These are phyloP conservation scores for Trypanosomatidae sp. DNA, from an alignment of 208 protist species.

Conservation along the genomic window DNA sequence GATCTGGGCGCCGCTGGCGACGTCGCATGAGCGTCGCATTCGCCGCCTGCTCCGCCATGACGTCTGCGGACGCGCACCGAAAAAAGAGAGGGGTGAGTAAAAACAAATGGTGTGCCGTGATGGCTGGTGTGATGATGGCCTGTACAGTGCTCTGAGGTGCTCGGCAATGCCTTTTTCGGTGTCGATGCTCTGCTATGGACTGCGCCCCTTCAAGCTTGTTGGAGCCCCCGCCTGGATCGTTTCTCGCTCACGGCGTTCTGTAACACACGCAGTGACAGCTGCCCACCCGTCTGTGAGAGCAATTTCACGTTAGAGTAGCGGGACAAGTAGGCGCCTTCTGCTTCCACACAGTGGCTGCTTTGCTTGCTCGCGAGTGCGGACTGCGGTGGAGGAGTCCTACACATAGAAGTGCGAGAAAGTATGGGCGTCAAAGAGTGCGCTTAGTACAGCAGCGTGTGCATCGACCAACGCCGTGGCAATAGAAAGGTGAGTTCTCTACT, in stretches of 20 bases:
- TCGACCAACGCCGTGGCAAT: neutral
- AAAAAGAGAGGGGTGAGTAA: constrained; percentile 6
- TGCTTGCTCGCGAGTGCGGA: neutral
- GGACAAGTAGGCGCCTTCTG: neutral
- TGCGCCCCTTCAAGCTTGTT: neutral
- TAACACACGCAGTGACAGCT: neutral
- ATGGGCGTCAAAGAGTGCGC: neutral
- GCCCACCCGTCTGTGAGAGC: neutral
- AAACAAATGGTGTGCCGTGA: constrained; percentile 11
- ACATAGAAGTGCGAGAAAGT: neutral
- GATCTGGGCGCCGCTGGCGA: constrained; percentile 41
- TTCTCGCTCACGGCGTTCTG: neutral
- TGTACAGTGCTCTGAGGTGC: neutral
- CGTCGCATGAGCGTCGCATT: constrained; percentile 32
- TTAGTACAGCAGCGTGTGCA: neutral
- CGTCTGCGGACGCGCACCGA: neutral
- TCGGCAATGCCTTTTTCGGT: neutral
- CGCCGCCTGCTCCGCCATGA: constrained; percentile 6
- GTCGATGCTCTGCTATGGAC: neutral
- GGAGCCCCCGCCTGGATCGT: neutral
- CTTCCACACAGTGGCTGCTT: neutral
- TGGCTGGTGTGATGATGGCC: neutral
- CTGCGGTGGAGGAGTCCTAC: neutral
- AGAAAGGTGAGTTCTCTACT: neutral
- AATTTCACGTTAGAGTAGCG: neutral